Conservation (phyloP, 176 grass and related monocot genomes). For the Saccharum spontaneum region DNA sequence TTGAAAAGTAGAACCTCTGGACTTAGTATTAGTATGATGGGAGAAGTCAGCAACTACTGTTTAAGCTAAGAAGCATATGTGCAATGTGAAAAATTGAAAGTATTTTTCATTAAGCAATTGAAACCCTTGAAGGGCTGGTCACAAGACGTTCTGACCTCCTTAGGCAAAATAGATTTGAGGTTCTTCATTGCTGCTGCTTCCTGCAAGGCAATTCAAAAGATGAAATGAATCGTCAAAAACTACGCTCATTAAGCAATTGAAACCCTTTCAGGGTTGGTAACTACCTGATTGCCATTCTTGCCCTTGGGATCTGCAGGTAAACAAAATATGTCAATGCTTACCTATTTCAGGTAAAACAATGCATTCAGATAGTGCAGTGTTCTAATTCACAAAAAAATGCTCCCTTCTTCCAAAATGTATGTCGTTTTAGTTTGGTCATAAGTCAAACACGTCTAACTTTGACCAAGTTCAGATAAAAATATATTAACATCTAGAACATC, state of each 20-base stretch:
- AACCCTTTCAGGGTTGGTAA: background rate
- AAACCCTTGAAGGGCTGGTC: background rate
- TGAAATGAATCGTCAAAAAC: constrained; percentile 20
- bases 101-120: background rate
- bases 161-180: constrained; percentile 81
- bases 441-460: background rate
- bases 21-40: background rate
- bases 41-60: background rate
- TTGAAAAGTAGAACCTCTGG: background rate
- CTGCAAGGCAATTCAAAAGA: constrained; percentile 45
- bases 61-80: background rate
- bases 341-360: background rate
- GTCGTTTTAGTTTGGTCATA: background rate
- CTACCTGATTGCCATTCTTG: constrained; percentile 61
- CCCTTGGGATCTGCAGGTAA: constrained; percentile 58
- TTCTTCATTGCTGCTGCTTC: constrained; percentile 42
- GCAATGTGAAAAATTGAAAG: background rate
- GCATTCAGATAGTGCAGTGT: background rate
- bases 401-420: background rate
- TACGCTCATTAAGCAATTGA: background rate
- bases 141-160: constrained; percentile 62
- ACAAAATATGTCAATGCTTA: constrained; percentile 19
- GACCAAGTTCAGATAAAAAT: background rate
- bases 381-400: background rate
- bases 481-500: background rate